These are phyloP conservation scores for Plicaturopsis crispa DNA, from an alignment of 768 basidiomycete genomes.

Conservation along the genomic window DNA sequence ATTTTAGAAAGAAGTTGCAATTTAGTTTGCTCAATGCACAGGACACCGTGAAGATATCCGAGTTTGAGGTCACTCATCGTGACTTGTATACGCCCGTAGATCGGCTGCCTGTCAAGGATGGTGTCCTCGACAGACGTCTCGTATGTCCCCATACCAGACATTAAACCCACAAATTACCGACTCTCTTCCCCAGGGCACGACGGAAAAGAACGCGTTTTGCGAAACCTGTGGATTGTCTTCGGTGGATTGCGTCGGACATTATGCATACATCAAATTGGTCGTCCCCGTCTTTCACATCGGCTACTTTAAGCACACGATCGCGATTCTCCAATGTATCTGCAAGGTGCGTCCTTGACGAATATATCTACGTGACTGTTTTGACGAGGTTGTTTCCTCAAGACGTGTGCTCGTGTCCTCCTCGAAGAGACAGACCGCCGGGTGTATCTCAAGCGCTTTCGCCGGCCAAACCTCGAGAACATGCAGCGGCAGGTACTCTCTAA, in stretches of 20 bases:
- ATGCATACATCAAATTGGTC: constrained; percentile 95
- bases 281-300: constrained; percentile 98
- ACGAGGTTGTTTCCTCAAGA: constrained; percentile 29
- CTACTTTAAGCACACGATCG: constrained; percentile 94
- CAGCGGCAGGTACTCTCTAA: constrained; percentile 79
- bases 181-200: constrained; percentile 63
- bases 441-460: constrained; percentile 86
- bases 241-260: constrained; percentile 96
- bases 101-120: constrained; percentile 81
- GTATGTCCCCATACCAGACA: constrained; percentile 34
- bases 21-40: constrained; percentile 92
- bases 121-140: constrained; percentile 87
- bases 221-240: constrained; percentile 91
- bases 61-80: constrained; percentile 91
- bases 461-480: constrained; percentile 86
- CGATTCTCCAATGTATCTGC: constrained; percentile 92
- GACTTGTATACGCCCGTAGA: constrained; percentile 85
- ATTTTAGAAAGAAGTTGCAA: constrained; percentile 88
- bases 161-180: background rate
- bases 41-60: constrained; percentile 91
- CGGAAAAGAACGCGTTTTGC: constrained; percentile 87
- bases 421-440: constrained; percentile 79
- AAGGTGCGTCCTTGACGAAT: constrained; percentile 48
- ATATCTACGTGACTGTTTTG: background rate
- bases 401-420: constrained; percentile 87